Evolutionary conservation across 306 rosid species (phyloP), one percentile per base, ranked within the genome.

Genomic region (Ziziphus jujuba): DNA sequence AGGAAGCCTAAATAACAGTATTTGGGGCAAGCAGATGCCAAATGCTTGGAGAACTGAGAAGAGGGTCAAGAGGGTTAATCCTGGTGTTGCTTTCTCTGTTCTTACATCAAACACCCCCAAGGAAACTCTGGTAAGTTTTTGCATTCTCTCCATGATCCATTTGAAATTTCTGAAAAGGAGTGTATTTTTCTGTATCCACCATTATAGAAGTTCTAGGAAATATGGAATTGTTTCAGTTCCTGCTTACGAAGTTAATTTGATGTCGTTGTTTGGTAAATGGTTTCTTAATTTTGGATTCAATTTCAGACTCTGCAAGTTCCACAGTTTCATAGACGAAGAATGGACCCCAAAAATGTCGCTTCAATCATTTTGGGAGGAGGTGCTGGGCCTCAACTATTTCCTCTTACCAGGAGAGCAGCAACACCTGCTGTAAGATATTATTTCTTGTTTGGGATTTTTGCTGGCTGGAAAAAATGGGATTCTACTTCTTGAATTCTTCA

Each of bases 321-420:
- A 43, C 22, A 77, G 8, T 73, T 86, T 69, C 50, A 65, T 22
- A 82, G 88, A 72, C 79, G 67, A 59, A 86, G 72, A 48, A 95
- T 77, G 9, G 88, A 89, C 56, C 97, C 93, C 0, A 89, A 84
- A 72, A 87, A 76, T 73, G 97, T 92, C 61, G 87, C 88, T 77
- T 87, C 93, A 19, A 86, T 92, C 81, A 81, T 92, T 66, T 64
- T 92, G 81, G 97, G 98, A 65, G 97, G 96, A 15, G 97, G 97
- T 4, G 80, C 87, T 25, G 98, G 98, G 74, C 53, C 80, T 70
- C 88, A 86, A 21, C 91, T 92, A 6, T 87, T 89, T 81, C 98
- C 98, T 71, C 97, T 92, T 19, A 92, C 98, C 34, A 86, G 64
- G 40, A 43, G 82, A 81, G 57, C 95, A 52, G 97, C 98, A 14